Percentiles rank a stretch among this genome's conserved stretches.
phyloP scores from a whole-genome alignment of 1,284 basidiomycete genomes.

The Rhodotorula sp. region DNA sequence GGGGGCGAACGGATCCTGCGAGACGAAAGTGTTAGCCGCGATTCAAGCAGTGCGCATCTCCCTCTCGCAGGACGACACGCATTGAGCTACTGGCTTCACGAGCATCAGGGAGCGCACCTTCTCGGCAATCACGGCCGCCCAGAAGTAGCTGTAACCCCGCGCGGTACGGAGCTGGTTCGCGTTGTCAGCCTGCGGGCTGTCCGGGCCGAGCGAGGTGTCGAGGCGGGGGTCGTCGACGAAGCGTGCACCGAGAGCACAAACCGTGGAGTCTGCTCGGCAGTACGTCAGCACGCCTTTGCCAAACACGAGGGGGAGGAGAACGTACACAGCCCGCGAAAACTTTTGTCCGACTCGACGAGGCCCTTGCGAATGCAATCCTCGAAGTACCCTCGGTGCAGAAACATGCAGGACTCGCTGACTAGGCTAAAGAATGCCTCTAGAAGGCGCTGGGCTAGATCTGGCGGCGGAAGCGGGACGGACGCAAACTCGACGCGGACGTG shows the following conservation, averaged over 20 bases:
- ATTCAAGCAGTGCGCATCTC: too few relatives aligned
- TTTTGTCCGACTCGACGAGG: slow-evolving; percentile 61
- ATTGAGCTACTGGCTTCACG: too few relatives aligned
- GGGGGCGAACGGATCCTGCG: slow-evolving; percentile 6
- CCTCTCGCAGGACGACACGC: too few relatives aligned
- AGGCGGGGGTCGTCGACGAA: slow-evolving; percentile 67
- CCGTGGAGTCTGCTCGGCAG: slow-evolving; percentile 55
- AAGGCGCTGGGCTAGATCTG: slow-evolving; percentile 63
- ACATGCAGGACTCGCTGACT: slow-evolving; percentile 65
- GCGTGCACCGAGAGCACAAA: slow-evolving; percentile 73
- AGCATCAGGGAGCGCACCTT: neutral
- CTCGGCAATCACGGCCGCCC: neutral
- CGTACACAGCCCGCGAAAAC: slow-evolving; percentile 54
- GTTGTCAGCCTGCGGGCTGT: too few relatives aligned
- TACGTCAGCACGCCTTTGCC: too few relatives aligned
- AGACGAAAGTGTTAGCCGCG: too few relatives aligned
- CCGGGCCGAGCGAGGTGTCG: slow-evolving; percentile 3
- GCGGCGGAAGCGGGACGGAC: neutral
- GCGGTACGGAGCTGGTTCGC: neutral
- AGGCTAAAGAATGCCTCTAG: slow-evolving; percentile 69
- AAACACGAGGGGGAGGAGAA: neutral
- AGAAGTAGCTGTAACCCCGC: slow-evolving; percentile 1
- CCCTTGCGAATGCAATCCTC: slow-evolving; percentile 62
- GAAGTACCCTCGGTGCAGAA: slow-evolving; percentile 78
- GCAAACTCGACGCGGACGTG: neutral